Base-by-base conservation (phyloP, 805 yeast species). In the Cyberlindnera misumaiensis region DNA sequence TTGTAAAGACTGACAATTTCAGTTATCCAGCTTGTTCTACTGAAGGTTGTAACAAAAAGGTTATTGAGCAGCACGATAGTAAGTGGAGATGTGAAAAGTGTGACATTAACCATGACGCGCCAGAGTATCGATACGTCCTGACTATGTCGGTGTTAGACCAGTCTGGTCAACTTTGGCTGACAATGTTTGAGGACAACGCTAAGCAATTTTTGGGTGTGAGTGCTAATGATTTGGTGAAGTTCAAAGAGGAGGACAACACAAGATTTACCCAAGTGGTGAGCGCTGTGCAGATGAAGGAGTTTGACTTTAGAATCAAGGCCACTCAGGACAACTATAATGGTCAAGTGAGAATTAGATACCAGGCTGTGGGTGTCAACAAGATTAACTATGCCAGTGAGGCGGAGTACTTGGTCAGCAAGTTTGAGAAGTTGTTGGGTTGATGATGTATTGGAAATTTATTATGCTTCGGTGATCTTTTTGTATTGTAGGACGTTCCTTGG, bases 11-110 rank as follows among this genome's bases (percentile, higher is more conserved):
- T 14, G 94, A 86, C 45, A 82, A 73, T 49, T 78, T 89, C 58
- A 76, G 85, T 34, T 93, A 93, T 59, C 95, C 97, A 12, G 93
- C 97, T 8, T 93, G 98, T 63, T 66, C 72, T 27, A 67, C 73
- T 34, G 81, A 77, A 33, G 77, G 73, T 30, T 93, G 98, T 67
- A 80, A 80, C 58, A 80, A 88, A 56, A 93, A 93, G 63, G 86
- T 88, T 24, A 65, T 83, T 32, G 85, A 85, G 53, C 80, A 73
- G 39, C 68, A 75, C 25, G 81, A 76, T 53, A 86, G 83, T 11
- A 68, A 80, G 13, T 89, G 95, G 95, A 77, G 95, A 60, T 93
- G 98, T 68, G 97, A 89, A 58, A 83, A 82, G 59, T 89, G 97
- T 71, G 81, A 85, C 52, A 67, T 73, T 40, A 74, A 73, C 45